Conservation (phyloP, 2,329 filamentous ascomycete species). For the Diaporthe caulivora region DNA sequence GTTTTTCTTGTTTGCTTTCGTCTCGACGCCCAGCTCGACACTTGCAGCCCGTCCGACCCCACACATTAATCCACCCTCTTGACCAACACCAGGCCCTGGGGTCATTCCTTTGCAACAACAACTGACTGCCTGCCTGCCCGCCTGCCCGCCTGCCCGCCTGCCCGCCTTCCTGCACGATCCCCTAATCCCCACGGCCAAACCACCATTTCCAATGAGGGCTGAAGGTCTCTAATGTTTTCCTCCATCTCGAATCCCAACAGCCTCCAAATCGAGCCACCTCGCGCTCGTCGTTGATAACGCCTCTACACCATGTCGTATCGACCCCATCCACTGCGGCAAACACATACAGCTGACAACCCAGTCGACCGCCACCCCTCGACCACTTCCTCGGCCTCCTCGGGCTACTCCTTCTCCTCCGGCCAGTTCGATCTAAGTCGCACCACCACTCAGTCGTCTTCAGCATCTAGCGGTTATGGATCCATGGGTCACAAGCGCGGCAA, state of each 20-base stretch:
- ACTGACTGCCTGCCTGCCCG: no score
- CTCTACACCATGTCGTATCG: conserved; percentile 64
- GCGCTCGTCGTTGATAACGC: conserved; percentile 32
- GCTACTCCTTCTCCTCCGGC: conserved; percentile 70
- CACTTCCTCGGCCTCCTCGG: conserved; percentile 78
- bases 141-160: not conserved
- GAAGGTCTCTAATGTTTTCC: conserved; percentile 34
- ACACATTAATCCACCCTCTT: conserved; percentile 34
- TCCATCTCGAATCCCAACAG: conserved; percentile 26
- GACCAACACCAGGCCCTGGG: conserved; percentile 35
- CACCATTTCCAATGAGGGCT: conserved; percentile 27
- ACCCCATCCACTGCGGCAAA: conserved; percentile 69
- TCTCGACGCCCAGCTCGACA: conserved; percentile 32
- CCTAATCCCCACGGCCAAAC: not conserved
- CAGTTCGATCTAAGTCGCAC: conserved; percentile 69
- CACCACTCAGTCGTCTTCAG: conserved; percentile 79
- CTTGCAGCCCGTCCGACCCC: conserved; percentile 28
- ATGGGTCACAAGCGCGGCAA: conserved; percentile 78
- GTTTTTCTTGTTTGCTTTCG: conserved; percentile 32
- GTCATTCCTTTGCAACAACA: conserved; percentile 16
- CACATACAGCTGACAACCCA: conserved; percentile 62
- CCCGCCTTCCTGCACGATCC: not conserved
- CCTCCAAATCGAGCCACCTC: conserved; percentile 32
- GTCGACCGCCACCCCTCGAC: conserved; percentile 76
- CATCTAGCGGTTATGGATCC: conserved; percentile 70